Conservation (phyloP, 2,329 filamentous ascomycete species). For the Phyllosticta ampelicida region DNA sequence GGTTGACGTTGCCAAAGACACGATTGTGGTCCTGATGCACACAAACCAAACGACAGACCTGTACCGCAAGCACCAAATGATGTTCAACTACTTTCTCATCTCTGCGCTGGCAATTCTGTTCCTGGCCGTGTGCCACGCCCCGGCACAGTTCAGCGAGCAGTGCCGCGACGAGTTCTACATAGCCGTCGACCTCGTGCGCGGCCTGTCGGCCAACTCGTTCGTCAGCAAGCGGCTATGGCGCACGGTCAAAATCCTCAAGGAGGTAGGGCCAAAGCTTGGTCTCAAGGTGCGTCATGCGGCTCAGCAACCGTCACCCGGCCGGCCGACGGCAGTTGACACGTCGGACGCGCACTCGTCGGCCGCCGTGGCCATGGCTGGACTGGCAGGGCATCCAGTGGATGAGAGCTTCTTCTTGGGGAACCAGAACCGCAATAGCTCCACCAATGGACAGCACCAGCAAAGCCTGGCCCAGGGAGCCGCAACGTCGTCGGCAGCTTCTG, state of each 20-base stretch:
- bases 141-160: constrained; percentile 55
- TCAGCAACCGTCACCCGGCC: neutral
- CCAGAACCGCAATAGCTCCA: neutral
- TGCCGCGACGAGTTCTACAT: constrained; percentile 71
- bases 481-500: neutral
- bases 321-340: constrained; percentile 22
- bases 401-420: constrained; percentile 41
- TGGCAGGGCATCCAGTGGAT: constrained; percentile 52
- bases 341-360: constrained; percentile 50
- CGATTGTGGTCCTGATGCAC: constrained; percentile 58
- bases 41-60: constrained; percentile 63
- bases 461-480: neutral
- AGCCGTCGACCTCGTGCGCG: constrained; percentile 63
- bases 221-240: constrained; percentile 65
- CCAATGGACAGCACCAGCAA: constrained; percentile 1
- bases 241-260: constrained; percentile 59
- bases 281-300: constrained; percentile 34
- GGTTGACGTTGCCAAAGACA: constrained; percentile 66
- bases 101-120: constrained; percentile 67
- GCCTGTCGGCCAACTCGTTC: constrained; percentile 59
- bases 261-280: constrained; percentile 60
- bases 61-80: constrained; percentile 60
- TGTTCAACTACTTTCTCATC: constrained; percentile 72
- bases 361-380: constrained; percentile 54
- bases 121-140: constrained; percentile 64